Base-by-base conservation (phyloP, 2,329 filamentous ascomycete species). In the Pseudopithomyces chartarum region DNA sequence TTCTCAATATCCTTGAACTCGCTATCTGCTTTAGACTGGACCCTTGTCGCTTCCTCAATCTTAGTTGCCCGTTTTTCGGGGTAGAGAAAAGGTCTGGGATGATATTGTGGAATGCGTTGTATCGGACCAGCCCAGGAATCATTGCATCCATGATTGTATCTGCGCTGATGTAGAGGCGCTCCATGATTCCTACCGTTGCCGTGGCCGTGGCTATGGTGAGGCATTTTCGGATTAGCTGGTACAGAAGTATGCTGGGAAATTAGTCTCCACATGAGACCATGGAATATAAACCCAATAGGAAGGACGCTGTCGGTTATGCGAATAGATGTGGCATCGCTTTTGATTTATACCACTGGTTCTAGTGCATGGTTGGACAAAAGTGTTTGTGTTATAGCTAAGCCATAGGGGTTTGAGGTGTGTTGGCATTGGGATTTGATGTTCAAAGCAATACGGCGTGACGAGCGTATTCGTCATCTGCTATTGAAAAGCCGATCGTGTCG, bases 31-130 rank as follows among this genome's bases (percentile, higher is more conserved):
- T 59, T 54, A 15, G 61, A 52, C 29, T 65, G 62, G 19, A 44
- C 50, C 38, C 64, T 54, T 36, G 62, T 66, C 2, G 61, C 64
- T 36, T 58, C 49, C 43, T 66, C 62, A n/a, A 66, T 47, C 15
- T 20, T 23, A 44, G 48, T 54, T 20, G 48, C 26, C 26, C 26
- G 26, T 4, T 8, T 29, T n/a, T n/a, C n/a, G n/a, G n/a, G n/a
- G 26, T 29, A 8, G 26, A 29, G 4, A 8, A 29, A 5, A 8
- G 23, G 20, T 32, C n/a, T 8, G 22, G 32, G 29, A 17, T 6
- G 15, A n/a, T 20, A 42, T 11, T 5, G 8, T 11, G 39, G 19
- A n/a, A 17, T 11, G 10, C n/a, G 3, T 17, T 17, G 12, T 5
- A 4, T 29, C 26, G 4, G 34, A 29, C 22, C 12, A n/a, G 13